Base-by-base conservation (phyloP, 2,329 filamentous ascomycete species). In the Cladosporium velox region DNA sequence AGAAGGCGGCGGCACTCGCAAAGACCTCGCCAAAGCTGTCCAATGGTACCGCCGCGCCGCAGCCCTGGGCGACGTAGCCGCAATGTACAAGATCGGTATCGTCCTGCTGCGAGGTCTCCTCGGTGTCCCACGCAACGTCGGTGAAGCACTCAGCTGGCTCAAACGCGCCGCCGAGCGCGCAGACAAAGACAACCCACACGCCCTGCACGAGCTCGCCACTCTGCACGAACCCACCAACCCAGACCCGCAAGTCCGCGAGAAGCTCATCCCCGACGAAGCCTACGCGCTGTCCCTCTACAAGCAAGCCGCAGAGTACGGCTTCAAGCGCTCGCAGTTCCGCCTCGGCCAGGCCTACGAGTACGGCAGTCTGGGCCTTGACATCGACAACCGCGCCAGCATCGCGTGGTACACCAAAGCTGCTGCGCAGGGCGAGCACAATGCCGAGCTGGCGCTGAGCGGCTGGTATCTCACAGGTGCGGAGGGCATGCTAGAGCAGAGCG, bases 51-150 rank as follows among this genome's bases (percentile, higher is more conserved):
- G 94, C 77, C 91, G 93, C 52, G 93, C 95, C 7, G 94, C 95
- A 12, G 90, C 90, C 14, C 84, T 98, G 2, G 94, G 95, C 3
- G 94, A 99, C 74, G 90, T 91, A 1, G 91, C 94, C 0, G 95
- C 93, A 34, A 96, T 98, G 92, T 99, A 97, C 82, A 99, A 99
- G 79, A 88, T 98, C 79, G 95, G 95, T 66, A 96, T 97, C 90
- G 96, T 99, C 70, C 82, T 92, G 68, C 86, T 98, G 64, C 98
- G 98, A 78, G 95, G 94, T 12, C 84, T 98, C 32, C 85, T 99
- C n/a, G 93, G 93, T 4, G 93, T 98, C 76, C 86, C 85, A 28
- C 88, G 84, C 74, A 96, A 96, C 74, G 87, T 92, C 2, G 86
- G 90, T 52, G 95, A 98, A 79, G 93, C 93, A 21, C 87, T 97